Evolutionary conservation across 768 basidiomycete genomes (phyloP).

Genomic region (Lactarius indigo): DNA sequence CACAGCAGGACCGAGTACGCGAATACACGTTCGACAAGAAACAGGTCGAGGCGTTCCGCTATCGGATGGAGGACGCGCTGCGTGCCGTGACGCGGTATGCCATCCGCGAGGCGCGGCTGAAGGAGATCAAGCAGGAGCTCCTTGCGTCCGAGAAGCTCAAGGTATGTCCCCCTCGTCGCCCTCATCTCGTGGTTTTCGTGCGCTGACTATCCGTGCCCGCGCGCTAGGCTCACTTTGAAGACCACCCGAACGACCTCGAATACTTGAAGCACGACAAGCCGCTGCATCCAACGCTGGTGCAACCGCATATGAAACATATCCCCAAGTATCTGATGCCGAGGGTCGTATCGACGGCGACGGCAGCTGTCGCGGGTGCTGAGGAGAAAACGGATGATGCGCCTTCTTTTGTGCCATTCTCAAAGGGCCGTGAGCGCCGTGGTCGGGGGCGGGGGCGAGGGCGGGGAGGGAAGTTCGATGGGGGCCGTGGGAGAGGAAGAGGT

Average conservation of each 20-base stretch:
- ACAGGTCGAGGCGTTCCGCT: slow-evolving; percentile 95
- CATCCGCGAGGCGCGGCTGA: slow-evolving; percentile 87
- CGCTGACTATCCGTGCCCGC: slow-evolving; percentile 8
- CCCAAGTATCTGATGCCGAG: slow-evolving; percentile 89
- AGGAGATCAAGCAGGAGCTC: slow-evolving; percentile 91
- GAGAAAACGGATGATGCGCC: slow-evolving; percentile 30
- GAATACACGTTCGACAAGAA: slow-evolving; percentile 95
- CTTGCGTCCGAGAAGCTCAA: slow-evolving; percentile 96
- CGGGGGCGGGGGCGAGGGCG: slow-evolving; percentile 51
- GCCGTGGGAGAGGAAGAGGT: slow-evolving; percentile 40
- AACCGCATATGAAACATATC: slow-evolving; percentile 94
- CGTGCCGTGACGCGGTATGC: slow-evolving; percentile 82
- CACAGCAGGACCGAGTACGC: slow-evolving; percentile 68
- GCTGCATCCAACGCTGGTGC: slow-evolving; percentile 83
- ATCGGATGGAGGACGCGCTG: slow-evolving; percentile 96
- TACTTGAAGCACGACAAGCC: slow-evolving; percentile 94
- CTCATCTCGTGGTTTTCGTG: neutral
- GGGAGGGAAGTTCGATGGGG: slow-evolving; percentile 39
- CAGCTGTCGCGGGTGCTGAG: slow-evolving; percentile 27
- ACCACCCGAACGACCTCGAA: slow-evolving; percentile 91
- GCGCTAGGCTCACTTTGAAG: slow-evolving; percentile 90
- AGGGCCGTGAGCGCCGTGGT: slow-evolving; percentile 39
- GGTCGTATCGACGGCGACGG: slow-evolving; percentile 53
- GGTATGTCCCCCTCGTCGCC: slow-evolving; percentile 43
- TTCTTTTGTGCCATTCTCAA: slow-evolving; percentile 75